Conservation (phyloP, 2,329 filamentous ascomycete genomes). For the Tolypocladium cylindrosporum region DNA sequence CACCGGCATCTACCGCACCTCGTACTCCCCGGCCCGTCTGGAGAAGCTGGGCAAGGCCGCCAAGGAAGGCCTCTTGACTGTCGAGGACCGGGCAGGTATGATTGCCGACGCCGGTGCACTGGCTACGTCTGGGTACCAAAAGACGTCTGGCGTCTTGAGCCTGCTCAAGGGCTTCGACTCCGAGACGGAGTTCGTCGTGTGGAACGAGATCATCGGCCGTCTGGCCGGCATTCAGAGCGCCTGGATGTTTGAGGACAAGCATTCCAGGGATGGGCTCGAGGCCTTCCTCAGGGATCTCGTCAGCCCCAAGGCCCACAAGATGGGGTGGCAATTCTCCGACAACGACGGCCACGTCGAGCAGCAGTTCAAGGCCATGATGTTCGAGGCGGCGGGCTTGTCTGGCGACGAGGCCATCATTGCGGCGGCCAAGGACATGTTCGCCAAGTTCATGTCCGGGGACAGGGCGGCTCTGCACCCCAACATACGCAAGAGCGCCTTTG, state of each 20-base stretch:
- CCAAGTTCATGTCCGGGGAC: slow-evolving; percentile 72
- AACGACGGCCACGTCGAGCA: slow-evolving; percentile 82
- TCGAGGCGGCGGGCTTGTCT: slow-evolving; percentile 69
- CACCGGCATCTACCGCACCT: slow-evolving; percentile 83
- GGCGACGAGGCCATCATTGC: slow-evolving; percentile 71
- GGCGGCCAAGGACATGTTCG: slow-evolving; percentile 84
- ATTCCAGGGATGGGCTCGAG: slow-evolving; percentile 65
- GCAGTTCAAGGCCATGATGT: slow-evolving; percentile 89
- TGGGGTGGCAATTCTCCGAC: slow-evolving; percentile 82
- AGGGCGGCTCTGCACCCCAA: slow-evolving; percentile 81
- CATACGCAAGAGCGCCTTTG: slow-evolving; percentile 77
- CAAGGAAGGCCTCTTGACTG: slow-evolving; percentile 58
- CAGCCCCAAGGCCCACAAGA: slow-evolving; percentile 68
- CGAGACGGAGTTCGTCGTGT: slow-evolving; percentile 85
- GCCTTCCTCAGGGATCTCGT: slow-evolving; percentile 73
- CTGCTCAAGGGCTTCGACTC: slow-evolving; percentile 75
- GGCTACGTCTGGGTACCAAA: slow-evolving; percentile 83
- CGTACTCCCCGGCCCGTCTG: slow-evolving; percentile 74
- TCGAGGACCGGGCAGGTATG: slow-evolving; percentile 91
- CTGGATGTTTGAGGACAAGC: slow-evolving; percentile 70
- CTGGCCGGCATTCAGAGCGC: slow-evolving; percentile 70
- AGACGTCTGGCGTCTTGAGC: slow-evolving; percentile 79
- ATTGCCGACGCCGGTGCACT: slow-evolving; percentile 86
- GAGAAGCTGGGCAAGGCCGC: slow-evolving; percentile 82
- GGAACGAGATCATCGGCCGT: slow-evolving; percentile 81